These are phyloP conservation scores for Scleroderma bovista DNA, from an alignment of 768 basidiomycete genomes.

Conservation along the genomic window DNA sequence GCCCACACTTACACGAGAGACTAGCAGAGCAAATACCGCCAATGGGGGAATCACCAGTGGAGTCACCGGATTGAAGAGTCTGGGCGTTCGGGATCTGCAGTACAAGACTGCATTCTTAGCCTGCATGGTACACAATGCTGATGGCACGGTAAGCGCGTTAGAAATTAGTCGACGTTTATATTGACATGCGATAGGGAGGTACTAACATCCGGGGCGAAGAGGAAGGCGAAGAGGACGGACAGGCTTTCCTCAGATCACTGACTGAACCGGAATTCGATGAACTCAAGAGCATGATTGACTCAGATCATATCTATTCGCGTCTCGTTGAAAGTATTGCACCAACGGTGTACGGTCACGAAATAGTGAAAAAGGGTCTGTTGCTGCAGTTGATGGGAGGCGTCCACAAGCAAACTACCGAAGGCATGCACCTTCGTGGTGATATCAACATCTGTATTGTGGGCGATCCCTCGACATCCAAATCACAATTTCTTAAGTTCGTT, in stretches of 20 bases:
- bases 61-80: slow-evolving; percentile 88
- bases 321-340: slow-evolving; percentile 94
- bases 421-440: slow-evolving; percentile 97
- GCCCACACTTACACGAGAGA: slow-evolving; percentile 85
- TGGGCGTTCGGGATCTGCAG: slow-evolving; percentile 92
- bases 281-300: slow-evolving; percentile 89
- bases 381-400: slow-evolving; percentile 98
- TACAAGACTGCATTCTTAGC: slow-evolving; percentile 99
- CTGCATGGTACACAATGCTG: slow-evolving; percentile 93
- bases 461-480: slow-evolving; percentile 96
- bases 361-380: slow-evolving; percentile 95
- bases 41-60: slow-evolving; percentile 71
- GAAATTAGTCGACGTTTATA: neutral
- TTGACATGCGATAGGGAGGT: slow-evolving; percentile 46
- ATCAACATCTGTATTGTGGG: slow-evolving; percentile 98
- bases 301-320: slow-evolving; percentile 91
- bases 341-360: slow-evolving; percentile 97
- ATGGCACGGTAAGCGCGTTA: slow-evolving; percentile 64
- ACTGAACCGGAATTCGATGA: slow-evolving; percentile 96
- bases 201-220: slow-evolving; percentile 92
- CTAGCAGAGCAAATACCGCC: slow-evolving; percentile 53
- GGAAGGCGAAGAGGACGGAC: slow-evolving; percentile 66
- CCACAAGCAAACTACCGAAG: slow-evolving; percentile 93
- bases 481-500: slow-evolving; percentile 93
- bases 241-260: slow-evolving; percentile 82